Evolutionary conservation across 2,329 filamentous ascomycete genomes (phyloP).

Genomic region (Aspergillus aculeatinus): DNA sequence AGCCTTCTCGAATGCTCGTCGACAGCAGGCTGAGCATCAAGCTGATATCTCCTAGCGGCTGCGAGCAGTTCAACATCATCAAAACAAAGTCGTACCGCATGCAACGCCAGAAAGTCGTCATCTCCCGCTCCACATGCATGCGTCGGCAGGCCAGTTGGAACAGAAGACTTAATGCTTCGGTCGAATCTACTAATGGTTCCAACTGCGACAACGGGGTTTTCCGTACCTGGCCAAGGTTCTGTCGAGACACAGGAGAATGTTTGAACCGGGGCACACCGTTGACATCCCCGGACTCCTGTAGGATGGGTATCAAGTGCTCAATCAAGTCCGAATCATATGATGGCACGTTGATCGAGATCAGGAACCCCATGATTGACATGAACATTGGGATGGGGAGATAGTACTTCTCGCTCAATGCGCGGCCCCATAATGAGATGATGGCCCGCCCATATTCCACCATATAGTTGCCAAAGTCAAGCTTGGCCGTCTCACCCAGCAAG

Average conservation of each 20-base stretch:
- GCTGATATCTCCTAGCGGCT: conserved; percentile 56
- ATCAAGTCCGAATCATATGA: conserved; percentile 39
- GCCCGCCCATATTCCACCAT: conserved; percentile 50
- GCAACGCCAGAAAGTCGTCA: conserved; percentile 54
- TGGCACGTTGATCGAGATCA: conserved; percentile 41
- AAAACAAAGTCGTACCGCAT: conserved; percentile 59
- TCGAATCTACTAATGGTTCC: conserved; percentile 52
- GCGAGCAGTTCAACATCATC: conserved; percentile 58
- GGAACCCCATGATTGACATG: conserved; percentile 41
- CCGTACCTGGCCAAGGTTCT: conserved; percentile 39
- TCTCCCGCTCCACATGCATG: conserved; percentile 42
- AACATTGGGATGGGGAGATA: conserved; percentile 45
- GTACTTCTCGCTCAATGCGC: conserved; percentile 55
- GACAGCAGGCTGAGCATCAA: conserved; percentile 55
- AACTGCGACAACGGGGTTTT: conserved; percentile 45
- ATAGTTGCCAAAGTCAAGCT: conserved; percentile 45
- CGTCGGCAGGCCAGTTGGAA: conserved; percentile 53
- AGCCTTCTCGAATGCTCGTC: conserved; percentile 53
- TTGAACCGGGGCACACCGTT: conserved; percentile 55
- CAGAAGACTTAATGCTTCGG: conserved; percentile 55
- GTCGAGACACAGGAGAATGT: conserved; percentile 44
- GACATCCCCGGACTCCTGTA: conserved; percentile 51
- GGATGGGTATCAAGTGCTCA: conserved; percentile 37
- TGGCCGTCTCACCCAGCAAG: conserved; percentile 53
- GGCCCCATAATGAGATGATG: conserved; percentile 56